These are phyloP conservation scores for Saitozyma podzolica DNA, from an alignment of 768 basidiomycete genomes.

Conservation along the genomic window DNA sequence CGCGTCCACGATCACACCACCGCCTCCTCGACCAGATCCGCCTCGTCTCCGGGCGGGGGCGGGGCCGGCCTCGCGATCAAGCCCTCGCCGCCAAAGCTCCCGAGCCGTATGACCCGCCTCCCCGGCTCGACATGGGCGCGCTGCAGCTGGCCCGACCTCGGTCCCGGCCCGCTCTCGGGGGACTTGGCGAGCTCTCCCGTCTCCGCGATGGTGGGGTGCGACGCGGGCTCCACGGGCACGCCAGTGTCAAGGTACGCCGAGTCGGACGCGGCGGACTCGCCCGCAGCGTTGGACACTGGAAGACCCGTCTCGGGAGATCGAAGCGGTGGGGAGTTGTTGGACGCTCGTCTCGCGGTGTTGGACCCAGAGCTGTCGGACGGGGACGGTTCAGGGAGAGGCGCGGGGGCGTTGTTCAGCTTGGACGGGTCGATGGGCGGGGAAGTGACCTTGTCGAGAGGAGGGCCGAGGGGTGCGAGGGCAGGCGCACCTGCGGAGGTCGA, in stretches of 20 bases:
- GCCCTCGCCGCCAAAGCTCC: conserved; percentile 45
- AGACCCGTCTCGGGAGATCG: conserved; percentile 18
- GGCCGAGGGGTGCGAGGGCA: no score
- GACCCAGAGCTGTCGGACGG: not conserved
- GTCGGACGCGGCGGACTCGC: conserved; percentile 1
- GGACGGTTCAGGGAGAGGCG: conserved; percentile 24
- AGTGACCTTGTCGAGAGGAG: not conserved
- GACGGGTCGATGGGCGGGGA: conserved; percentile 45
- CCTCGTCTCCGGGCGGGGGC: not conserved
- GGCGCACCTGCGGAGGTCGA: no score
- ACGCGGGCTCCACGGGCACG: conserved; percentile 10
- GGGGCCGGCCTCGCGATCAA: conserved; percentile 28
- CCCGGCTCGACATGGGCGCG: conserved; percentile 20
- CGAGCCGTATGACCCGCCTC: conserved; percentile 35
- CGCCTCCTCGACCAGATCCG: not conserved
- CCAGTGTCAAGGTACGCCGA: conserved; percentile 39
- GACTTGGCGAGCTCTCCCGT: conserved; percentile 21
- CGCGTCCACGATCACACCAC: no score
- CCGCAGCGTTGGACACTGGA: not conserved
- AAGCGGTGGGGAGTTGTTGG: conserved; percentile 12
- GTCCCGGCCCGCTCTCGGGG: conserved; percentile 27
- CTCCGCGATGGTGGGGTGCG: conserved; percentile 33
- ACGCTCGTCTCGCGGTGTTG: no score
- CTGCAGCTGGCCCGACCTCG: conserved; percentile 36
- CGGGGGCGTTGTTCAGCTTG: conserved; percentile 38